Evolutionary conservation across 1,139 yeast genomes (phyloP), one percentile per base, ranked within the genome.

Genomic region (Yamadazyma oceani): DNA sequence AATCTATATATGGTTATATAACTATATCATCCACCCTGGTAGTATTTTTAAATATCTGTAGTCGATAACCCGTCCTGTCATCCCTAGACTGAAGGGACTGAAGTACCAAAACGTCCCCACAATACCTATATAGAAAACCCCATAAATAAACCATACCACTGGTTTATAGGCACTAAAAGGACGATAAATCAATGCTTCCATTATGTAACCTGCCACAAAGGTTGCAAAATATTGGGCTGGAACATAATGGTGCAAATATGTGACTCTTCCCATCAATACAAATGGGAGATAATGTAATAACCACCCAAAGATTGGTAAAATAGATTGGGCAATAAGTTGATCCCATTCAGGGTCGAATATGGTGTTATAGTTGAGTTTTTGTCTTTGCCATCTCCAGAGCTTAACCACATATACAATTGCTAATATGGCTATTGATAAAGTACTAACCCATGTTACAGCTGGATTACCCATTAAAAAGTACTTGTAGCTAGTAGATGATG

Each of bases 211-310:
- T 3, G 45, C 75, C 22, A 88, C 82, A 49, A 92, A 66, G 75
- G 92, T 81, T 42, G 97, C 97, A 67, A 94, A 92, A 69, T 90
- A 92, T 49, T 90, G 76, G 0, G 98, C 97, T 22, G 99, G 99
- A 53, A 89, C 77, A 64, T 92, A 92, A 66, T 92, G 99, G 63
- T 92, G 99, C 32, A 92, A 92, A 58, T 94, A 92, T 4, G 96
- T 89, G 48, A 94, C 97, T 73, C 99, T 85, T 19, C 96, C 89
- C 98, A 92, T 92, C 48, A 90, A 73, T 36, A 85, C 78, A 61
- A 92, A 92, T 31, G 99, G 97, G 55, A 83, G 62, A 62, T 73
- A 94, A 64, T 94, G 98, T 61, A 92, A 73, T 47, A 88, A 82
- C 98, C 98, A 94, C 23, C 96, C 98, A 39, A 92, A 65, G 70